These are phyloP conservation scores for Fusarium subglutinans DNA, from an alignment of 2,329 filamentous ascomycete genomes.

Conservation along the genomic window DNA sequence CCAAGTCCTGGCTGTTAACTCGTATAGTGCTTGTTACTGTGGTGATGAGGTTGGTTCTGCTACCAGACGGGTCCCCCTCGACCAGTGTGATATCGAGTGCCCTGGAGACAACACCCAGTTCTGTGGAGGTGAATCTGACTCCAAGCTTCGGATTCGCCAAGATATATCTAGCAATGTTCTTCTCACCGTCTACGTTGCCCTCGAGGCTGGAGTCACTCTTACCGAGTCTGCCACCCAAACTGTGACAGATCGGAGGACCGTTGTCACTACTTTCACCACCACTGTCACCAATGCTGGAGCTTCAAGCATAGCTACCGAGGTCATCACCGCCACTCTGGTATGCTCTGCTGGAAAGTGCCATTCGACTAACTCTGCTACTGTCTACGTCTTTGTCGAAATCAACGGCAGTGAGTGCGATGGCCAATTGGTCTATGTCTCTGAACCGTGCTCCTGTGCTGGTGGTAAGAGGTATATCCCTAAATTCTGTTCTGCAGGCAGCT, in stretches of 20 bases:
- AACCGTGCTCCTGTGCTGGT: conserved; percentile 28
- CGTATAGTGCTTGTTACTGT: neutral
- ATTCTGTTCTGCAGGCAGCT: conserved; percentile 17
- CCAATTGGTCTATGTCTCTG: conserved; percentile 26
- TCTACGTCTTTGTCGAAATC: conserved; percentile 33
- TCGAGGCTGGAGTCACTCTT: neutral
- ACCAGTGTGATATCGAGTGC: neutral
- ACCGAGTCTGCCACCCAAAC: conserved; percentile 6
- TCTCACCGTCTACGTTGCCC: conserved; percentile 30
- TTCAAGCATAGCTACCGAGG: neutral
- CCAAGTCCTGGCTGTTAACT: neutral
- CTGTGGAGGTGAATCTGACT: neutral
- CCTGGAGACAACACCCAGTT: neutral
- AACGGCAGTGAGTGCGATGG: conserved; percentile 25
- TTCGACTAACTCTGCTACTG: neutral
- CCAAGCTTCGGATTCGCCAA: neutral
- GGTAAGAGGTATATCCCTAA: conserved; percentile 26
- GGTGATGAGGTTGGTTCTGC: neutral
- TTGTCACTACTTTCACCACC: conserved; percentile 27
- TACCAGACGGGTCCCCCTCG: neutral
- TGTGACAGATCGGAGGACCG: conserved; percentile 17
- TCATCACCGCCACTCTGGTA: conserved; percentile 21
- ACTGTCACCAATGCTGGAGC: neutral
- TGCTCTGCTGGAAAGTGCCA: conserved; percentile 28
- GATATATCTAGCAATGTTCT: neutral